These are phyloP conservation scores for Coemansia sp. DNA, from an alignment of 192 early-diverging fungal species.

Conservation along the genomic window DNA sequence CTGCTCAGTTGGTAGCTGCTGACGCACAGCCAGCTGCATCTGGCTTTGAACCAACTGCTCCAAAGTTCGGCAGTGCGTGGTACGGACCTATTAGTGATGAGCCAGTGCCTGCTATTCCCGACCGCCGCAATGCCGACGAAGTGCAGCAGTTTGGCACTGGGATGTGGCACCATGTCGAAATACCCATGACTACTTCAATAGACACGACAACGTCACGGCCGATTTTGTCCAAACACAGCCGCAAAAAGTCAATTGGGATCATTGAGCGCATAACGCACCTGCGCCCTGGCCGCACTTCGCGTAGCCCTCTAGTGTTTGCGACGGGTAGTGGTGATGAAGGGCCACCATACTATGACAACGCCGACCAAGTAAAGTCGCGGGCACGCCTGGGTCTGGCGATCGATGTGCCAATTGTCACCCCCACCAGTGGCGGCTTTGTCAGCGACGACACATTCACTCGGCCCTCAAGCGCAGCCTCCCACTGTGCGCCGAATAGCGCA, in stretches of 20 bases:
- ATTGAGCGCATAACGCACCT: conserved; percentile 36
- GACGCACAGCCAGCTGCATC: conserved; percentile 19
- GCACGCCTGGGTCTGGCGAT: conserved; percentile 29
- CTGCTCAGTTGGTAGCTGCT: conserved; percentile 23
- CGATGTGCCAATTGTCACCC: background rate
- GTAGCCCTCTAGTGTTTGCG: background rate
- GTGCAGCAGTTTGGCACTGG: conserved; percentile 3
- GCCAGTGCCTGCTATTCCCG: conserved; percentile 9
- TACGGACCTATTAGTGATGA: background rate
- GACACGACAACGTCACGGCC: conserved; percentile 2
- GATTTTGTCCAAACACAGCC: conserved; percentile 19
- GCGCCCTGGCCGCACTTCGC: conserved; percentile 12
- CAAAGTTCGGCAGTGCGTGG: background rate
- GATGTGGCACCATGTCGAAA: conserved; percentile 11
- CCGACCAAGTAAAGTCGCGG: conserved; percentile 41
- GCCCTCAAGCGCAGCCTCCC: conserved; percentile 5
- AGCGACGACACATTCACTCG: background rate
- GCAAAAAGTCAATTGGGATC: conserved; percentile 44
- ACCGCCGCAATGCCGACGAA: conserved; percentile 5
- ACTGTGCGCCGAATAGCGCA: conserved; percentile 18
- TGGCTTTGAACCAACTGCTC: conserved; percentile 17
- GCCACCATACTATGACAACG: conserved; percentile 5
- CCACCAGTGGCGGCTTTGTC: background rate
- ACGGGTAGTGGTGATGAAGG: background rate
- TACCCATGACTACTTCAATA: background rate